Percentiles rank a stretch among this genome's conserved stretches.
Evolutionary conservation across 805 yeast species (phyloP).

Genomic region (Hanseniaspora lindneri): DNA sequence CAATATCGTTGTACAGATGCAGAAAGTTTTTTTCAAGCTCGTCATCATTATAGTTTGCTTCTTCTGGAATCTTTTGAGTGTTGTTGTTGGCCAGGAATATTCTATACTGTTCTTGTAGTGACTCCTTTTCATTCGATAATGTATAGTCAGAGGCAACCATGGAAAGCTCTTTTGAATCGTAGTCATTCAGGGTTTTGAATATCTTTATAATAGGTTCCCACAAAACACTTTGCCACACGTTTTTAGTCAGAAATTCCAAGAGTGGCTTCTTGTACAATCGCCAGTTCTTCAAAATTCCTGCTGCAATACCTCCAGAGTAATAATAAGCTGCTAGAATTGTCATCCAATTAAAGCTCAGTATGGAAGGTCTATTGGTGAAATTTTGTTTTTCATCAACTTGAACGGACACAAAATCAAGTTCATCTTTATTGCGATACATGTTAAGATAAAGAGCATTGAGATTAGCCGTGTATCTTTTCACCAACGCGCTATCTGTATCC

Average conservation of each 20-base stretch:
- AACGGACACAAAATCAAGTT: too few relatives aligned
- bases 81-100: constrained; percentile 34
- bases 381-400: neutral
- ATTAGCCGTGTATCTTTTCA: neutral
- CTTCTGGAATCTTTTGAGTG: constrained; percentile 12
- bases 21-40: constrained; percentile 50
- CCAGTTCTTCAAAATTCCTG: neutral
- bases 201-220: constrained; percentile 9
- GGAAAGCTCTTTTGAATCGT: constrained; percentile 9
- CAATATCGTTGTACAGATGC: constrained; percentile 66
- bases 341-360: constrained; percentile 8
- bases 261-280: neutral
- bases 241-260: constrained; percentile 9
- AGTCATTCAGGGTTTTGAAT: neutral
- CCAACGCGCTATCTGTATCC: neutral
- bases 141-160: constrained; percentile 24
- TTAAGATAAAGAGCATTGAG: neutral
- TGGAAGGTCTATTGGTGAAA: constrained; percentile 1
- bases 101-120: constrained; percentile 63
- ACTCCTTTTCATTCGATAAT: constrained; percentile 67
- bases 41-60: constrained; percentile 31
- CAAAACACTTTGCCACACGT: constrained; percentile 10
- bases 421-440: neutral
- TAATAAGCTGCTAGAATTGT: constrained; percentile 3
- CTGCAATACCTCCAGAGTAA: neutral